Percentiles rank a stretch among this genome's conserved stretches.
Conservation (phyloP, 495 filamentous ascomycete species). For the Podospora tetraspora region DNA sequence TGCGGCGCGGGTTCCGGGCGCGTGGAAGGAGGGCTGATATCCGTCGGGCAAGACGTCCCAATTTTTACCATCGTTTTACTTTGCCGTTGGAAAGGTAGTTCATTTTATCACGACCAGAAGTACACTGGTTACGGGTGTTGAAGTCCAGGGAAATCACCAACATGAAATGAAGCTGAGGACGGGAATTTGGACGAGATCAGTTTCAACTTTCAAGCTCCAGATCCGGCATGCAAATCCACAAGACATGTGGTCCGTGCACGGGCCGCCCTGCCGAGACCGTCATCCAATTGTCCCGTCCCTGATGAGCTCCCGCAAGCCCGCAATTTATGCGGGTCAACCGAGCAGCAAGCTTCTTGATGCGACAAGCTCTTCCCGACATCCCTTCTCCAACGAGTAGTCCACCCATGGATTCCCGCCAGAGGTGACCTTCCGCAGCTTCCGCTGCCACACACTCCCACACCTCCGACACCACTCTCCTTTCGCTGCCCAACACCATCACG, state of each 20-base stretch:
- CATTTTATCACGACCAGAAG: too few relatives aligned
- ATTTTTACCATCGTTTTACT: too few relatives aligned
- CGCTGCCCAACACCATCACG: not conserved
- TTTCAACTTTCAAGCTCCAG: not conserved
- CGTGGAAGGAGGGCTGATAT: too few relatives aligned
- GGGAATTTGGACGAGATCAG: too few relatives aligned
- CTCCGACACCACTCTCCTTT: not conserved
- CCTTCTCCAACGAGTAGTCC: not conserved
- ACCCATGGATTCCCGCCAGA: slow-evolving; percentile 19
- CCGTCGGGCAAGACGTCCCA: too few relatives aligned
- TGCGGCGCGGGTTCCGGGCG: too few relatives aligned
- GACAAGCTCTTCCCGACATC: slow-evolving; percentile 3
- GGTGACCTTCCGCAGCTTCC: slow-evolving; percentile 22
- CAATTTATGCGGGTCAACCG: slow-evolving; percentile 13
- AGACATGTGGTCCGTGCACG: slow-evolving; percentile 3
- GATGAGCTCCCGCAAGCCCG: slow-evolving; percentile 8
- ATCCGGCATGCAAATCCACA: not conserved
- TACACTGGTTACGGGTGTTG: too few relatives aligned
- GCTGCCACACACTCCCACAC: slow-evolving; percentile 13
- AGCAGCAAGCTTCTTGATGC: slow-evolving; percentile 4
- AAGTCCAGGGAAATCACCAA: too few relatives aligned
- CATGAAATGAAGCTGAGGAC: too few relatives aligned
- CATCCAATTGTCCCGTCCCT: not conserved
- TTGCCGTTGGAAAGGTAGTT: too few relatives aligned
- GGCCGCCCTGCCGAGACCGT: not conserved